Evolutionary conservation across 371 early-diverging fungal genomes (phyloP).

Genomic region (Syncephalastrum monosporum): DNA sequence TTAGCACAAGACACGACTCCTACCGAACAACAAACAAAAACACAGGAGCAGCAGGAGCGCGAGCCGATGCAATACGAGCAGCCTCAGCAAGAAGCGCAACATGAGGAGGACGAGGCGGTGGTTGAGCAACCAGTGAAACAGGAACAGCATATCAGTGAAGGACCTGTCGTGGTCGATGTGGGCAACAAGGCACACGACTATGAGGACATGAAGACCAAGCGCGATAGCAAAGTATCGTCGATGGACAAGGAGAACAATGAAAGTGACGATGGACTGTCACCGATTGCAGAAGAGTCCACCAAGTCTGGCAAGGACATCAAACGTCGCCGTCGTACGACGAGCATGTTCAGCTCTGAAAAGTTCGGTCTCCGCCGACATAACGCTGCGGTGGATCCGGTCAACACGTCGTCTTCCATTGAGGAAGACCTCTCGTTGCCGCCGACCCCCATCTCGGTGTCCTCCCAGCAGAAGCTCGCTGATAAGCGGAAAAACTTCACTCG

Average conservation of each 20-base stretch:
- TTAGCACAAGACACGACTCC: too few relatives aligned
- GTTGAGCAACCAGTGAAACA: background rate
- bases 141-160: background rate
- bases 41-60: background rate
- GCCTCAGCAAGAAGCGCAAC: background rate
- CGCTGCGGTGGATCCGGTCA: too few relatives aligned
- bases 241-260: conserved; percentile 3
- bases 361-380: too few relatives aligned
- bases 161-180: background rate
- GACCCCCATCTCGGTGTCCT: conserved; percentile 7
- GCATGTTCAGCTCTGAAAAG: too few relatives aligned
- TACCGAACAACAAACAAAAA: background rate
- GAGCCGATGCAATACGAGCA: background rate
- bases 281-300: conserved; percentile 3
- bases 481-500: conserved; percentile 7
- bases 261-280: background rate
- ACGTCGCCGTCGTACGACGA: too few relatives aligned
- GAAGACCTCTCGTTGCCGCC: conserved; percentile 4
- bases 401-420: background rate
- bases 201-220: conserved; percentile 1
- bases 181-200: background rate
- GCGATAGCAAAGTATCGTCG: conserved; percentile 14
- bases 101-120: too few relatives aligned
- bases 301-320: too few relatives aligned
- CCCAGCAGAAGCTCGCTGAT: conserved; percentile 5